phyloP scores from a whole-genome alignment of 164 flowering plant species.

The Santalum album region DNA sequence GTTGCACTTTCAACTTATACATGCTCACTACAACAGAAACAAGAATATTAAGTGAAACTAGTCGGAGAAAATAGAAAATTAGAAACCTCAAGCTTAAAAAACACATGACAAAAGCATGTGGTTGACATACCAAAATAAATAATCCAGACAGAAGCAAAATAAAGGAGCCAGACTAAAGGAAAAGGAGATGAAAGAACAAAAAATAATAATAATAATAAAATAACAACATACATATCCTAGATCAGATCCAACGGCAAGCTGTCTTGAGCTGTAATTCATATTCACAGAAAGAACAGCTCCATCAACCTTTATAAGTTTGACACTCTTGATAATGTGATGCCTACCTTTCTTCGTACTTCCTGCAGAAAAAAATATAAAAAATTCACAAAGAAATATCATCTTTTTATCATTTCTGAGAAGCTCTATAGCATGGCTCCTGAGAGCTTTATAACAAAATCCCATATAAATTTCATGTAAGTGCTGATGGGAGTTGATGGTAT shows the following conservation, averaged over 20 bases:
- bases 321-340: constrained; percentile 38
- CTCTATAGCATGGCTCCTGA: no score
- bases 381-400: no score
- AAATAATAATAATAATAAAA: not conserved
- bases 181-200: not conserved
- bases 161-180: not conserved
- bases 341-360: constrained; percentile 65
- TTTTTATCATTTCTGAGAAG: no score
- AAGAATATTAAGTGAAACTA: no score
- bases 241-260: constrained; percentile 79
- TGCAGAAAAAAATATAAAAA: no score
- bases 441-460: no score
- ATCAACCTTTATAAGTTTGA: constrained; percentile 55
- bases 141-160: not conserved
- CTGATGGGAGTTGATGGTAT: no score
- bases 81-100: no score
- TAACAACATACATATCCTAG: constrained; percentile 71
- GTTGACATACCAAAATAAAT: not conserved
- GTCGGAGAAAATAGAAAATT: no score
- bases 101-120: not conserved
- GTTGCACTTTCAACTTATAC: not conserved
- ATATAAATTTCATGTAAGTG: no score
- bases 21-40: no score
- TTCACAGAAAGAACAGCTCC: constrained; percentile 54
- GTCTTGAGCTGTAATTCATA: constrained; percentile 27